These are phyloP conservation scores for Crataegus laevigata DNA, from an alignment of 306 rosid genomes.

Conservation along the genomic window DNA sequence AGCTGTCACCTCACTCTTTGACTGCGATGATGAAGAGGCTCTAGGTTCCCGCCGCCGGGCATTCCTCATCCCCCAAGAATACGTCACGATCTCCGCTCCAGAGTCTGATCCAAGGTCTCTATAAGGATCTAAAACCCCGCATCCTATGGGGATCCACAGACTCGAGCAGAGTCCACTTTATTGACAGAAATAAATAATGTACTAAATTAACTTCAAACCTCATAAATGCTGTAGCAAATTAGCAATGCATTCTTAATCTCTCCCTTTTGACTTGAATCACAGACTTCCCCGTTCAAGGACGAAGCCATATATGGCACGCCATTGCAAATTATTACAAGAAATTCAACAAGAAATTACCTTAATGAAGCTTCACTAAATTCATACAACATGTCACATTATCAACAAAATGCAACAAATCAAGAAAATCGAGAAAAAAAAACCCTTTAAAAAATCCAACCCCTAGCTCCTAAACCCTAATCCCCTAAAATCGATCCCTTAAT, in stretches of 20 bases:
- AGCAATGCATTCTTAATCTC: neutral
- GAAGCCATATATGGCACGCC: neutral
- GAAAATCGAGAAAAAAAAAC: neutral
- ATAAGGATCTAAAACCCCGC: too few species aligned
- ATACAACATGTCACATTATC: too few species aligned
- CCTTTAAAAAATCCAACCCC: neutral
- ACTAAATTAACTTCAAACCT: neutral
- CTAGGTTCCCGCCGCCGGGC: too few species aligned
- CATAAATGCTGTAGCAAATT: neutral
- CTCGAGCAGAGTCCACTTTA: neutral
- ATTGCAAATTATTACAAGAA: neutral
- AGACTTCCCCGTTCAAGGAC: neutral
- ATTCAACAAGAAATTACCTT: neutral
- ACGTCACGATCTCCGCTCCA: fast-evolving
- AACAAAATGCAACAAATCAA: neutral
- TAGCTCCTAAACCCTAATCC: too few species aligned
- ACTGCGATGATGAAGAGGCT: too few species aligned
- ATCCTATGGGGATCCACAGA: too few species aligned
- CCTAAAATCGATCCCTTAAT: too few species aligned
- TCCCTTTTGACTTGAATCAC: neutral
- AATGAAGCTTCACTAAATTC: neutral
- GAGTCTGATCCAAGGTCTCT: too few species aligned
- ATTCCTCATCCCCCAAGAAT: too few species aligned
- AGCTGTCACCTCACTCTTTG: too few species aligned
- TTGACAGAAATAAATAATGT: neutral